A percentile compares a stretch with the other conserved stretches of the same genome.
phyloP scores from a whole-genome alignment of 805 yeast genomes.

The Saccharomycopsis guyanensis region DNA sequence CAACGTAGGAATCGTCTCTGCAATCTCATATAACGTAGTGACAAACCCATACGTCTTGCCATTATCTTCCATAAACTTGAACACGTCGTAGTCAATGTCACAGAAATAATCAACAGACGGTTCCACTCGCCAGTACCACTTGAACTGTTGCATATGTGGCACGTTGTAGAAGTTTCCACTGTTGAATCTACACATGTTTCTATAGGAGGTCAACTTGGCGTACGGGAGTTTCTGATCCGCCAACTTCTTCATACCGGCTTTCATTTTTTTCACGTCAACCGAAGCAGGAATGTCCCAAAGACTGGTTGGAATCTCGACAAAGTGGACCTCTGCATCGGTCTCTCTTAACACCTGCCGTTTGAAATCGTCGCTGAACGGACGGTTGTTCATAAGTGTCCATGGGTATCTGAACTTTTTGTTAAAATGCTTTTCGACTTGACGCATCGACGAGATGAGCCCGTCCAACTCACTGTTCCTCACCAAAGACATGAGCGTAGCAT shows the following conservation, averaged over 20 bases:
- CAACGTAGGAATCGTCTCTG: slow-evolving; percentile 44
- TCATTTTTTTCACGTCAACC: slow-evolving; percentile 42
- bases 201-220: slow-evolving; percentile 48
- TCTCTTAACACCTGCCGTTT: slow-evolving; percentile 31
- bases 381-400: slow-evolving; percentile 59
- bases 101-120: slow-evolving; percentile 55
- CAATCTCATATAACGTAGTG: slow-evolving; percentile 53
- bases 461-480: slow-evolving; percentile 48
- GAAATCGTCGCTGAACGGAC: slow-evolving; percentile 44
- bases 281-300: slow-evolving; percentile 56
- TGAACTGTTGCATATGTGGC: slow-evolving; percentile 49
- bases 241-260: slow-evolving; percentile 35
- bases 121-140: slow-evolving; percentile 67
- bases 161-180: slow-evolving; percentile 49
- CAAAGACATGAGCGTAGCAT: slow-evolving; percentile 58
- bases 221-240: slow-evolving; percentile 44
- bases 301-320: slow-evolving; percentile 28
- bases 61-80: slow-evolving; percentile 52
- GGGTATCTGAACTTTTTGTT: slow-evolving; percentile 60
- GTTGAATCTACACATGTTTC: slow-evolving; percentile 67
- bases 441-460: slow-evolving; percentile 39
- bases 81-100: slow-evolving; percentile 57
- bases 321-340: slow-evolving; percentile 27
- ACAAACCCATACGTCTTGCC: slow-evolving; percentile 59
- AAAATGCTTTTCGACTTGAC: slow-evolving; percentile 46